Evolutionary conservation across 2,329 filamentous ascomycete genomes (phyloP), one percentile per base, ranked within the genome.

Genomic region (Calonectria fujianensis): DNA sequence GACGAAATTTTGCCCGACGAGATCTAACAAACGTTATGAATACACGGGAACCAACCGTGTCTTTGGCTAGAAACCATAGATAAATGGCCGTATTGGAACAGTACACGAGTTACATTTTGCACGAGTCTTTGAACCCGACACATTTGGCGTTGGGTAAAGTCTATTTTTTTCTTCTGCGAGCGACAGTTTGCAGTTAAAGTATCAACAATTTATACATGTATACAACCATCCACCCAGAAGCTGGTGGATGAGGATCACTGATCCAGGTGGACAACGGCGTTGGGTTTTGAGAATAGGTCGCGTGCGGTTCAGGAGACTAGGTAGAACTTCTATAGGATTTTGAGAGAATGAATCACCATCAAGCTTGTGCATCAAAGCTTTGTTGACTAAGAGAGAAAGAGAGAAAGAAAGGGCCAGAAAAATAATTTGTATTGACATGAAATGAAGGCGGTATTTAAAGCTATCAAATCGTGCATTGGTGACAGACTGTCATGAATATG

Each of bases 1-100:
- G 71, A 78, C 29, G 78, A 79, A 11, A 81, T 80, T 48, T 68
- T 76, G 24, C 80, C 80, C n/a, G 83, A 84, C 39, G 83, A 85
- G 76, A 84, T 85, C 63, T 84, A 79, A 67, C 7, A 20, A 4
- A 1, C 2, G 14, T 39, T 16, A 14, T 24, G 37, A 63, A n/a
- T 10, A 27, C 35, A 29, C 27, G 7, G 20, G n/a, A 16, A 51
- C 41, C 24, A 9, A 16, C 24, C 45, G 37, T 48, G 31, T 50
- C 31, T 35, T 59, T 51, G 7, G 13, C 20, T 31, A n/a, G 13
- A 11, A 32, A 6, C 13, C 1, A 11, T 24, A 29, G 27, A 51
- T 39, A 18, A 18, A 31, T 7, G 14, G 48, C 16, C 13, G 27
- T 35, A 35, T 39, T 70, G 64, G 57, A 24, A 35, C 37, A 41